phyloP scores from a whole-genome alignment of 768 basidiomycete species.

The Candolleomyces aberdarensis region DNA sequence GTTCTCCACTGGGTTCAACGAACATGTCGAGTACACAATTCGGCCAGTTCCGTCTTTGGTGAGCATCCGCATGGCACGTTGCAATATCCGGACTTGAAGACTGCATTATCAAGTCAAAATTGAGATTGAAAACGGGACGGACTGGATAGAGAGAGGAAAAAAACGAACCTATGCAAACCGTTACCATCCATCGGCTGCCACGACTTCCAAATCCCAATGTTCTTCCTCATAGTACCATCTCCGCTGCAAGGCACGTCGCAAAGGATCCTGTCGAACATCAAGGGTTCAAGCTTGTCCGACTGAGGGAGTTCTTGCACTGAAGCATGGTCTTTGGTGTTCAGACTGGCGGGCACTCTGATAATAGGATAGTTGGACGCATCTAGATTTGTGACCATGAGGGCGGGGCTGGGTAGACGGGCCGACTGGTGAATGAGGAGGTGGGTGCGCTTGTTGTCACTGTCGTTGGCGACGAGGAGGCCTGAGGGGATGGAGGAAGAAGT shows the following conservation, averaged over 20 bases:
- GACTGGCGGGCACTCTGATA: conserved; percentile 45
- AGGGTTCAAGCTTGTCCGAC: conserved; percentile 37
- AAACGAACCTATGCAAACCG: conserved; percentile 73
- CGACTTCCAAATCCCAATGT: conserved; percentile 89
- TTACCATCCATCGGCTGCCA: conserved; percentile 91
- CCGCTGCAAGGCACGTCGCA: conserved; percentile 98
- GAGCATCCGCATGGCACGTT: conserved; percentile 90
- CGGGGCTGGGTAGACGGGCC: conserved; percentile 87
- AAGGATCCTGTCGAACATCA: conserved; percentile 90
- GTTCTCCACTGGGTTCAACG: conserved; percentile 95
- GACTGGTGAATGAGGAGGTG: conserved; percentile 97
- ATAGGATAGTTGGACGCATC: conserved; percentile 87
- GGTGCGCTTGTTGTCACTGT: conserved; percentile 90
- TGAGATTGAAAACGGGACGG: background rate
- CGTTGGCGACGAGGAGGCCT: conserved; percentile 92
- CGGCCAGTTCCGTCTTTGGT: conserved; percentile 49
- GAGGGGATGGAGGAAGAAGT: conserved; percentile 67
- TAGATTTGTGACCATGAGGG: conserved; percentile 92
- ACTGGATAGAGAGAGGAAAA: background rate
- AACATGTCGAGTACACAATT: conserved; percentile 97
- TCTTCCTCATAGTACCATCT: conserved; percentile 95
- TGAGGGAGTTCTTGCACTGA: conserved; percentile 10
- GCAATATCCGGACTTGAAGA: conserved; percentile 87
- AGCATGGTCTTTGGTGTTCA: too few relatives aligned
- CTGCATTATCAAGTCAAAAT: conserved; percentile 34